Percentiles rank a stretch among this genome's conserved stretches.
These are phyloP conservation scores for Neltuma alba DNA, from an alignment of 306 rosid genomes.

Conservation along the genomic window DNA sequence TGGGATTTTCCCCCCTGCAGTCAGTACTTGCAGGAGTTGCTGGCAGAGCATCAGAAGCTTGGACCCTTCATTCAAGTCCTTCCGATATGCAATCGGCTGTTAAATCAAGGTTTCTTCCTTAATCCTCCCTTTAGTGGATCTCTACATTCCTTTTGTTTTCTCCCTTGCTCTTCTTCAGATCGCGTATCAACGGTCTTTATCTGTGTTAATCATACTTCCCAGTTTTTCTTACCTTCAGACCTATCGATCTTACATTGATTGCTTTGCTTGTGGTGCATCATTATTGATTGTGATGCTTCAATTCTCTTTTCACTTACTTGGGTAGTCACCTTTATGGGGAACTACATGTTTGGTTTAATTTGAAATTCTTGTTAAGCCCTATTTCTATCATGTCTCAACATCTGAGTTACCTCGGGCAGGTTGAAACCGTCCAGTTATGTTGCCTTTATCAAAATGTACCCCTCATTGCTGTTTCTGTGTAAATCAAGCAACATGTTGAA, in stretches of 20 bases:
- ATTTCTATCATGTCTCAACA: conserved; percentile 34
- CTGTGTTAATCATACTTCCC: neutral
- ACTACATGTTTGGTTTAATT: conserved; percentile 17
- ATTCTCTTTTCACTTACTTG: conserved; percentile 28
- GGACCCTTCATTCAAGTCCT: conserved; percentile 89
- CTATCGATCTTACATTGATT: conserved; percentile 40
- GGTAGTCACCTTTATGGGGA: neutral
- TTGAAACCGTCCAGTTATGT: too few species aligned
- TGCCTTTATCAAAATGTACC: neutral
- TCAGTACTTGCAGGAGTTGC: conserved; percentile 90
- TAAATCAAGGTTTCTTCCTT: conserved; percentile 78
- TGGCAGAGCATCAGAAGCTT: conserved; percentile 93
- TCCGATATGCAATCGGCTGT: conserved; percentile 86
- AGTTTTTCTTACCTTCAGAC: conserved; percentile 3
- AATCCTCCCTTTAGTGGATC: conserved; percentile 45
- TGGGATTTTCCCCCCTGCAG: conserved; percentile 37
- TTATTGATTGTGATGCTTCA: conserved; percentile 23
- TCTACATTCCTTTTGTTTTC: conserved; percentile 38
- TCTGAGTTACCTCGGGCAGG: conserved; percentile 8
- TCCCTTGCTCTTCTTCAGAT: conserved; percentile 37
- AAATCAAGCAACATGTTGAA: neutral
- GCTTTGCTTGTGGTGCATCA: conserved; percentile 16
- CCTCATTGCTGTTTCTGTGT: conserved; percentile 1
- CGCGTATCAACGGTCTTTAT: conserved; percentile 38
- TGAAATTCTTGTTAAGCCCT: neutral